Percentiles rank a stretch among this genome's conserved stretches.
These are phyloP conservation scores for Helotiales sp. DNA, from an alignment of 2,329 filamentous ascomycete species.

Conservation along the genomic window DNA sequence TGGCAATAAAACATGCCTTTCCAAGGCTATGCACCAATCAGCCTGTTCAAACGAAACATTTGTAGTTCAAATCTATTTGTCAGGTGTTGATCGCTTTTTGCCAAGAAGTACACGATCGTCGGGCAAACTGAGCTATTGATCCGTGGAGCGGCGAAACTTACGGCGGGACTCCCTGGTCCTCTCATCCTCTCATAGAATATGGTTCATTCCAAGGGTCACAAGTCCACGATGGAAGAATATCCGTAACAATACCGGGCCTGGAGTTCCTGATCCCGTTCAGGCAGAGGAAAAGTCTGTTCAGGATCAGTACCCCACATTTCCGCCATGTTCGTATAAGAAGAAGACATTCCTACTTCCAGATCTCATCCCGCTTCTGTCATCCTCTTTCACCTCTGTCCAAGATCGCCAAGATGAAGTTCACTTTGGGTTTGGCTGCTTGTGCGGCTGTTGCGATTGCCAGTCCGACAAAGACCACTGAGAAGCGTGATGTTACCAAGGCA, in stretches of 20 bases:
- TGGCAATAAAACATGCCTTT: constrained; percentile 9
- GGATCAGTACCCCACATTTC: background rate
- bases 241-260: constrained; percentile 23
- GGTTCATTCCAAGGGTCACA: constrained; percentile 21
- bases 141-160: constrained; percentile 13
- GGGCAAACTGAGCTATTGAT: constrained; percentile 9
- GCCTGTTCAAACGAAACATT: constrained; percentile 10
- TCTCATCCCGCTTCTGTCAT: constrained; percentile 11
- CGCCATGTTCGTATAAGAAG: constrained; percentile 18
- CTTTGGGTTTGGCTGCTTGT: constrained; percentile 24
- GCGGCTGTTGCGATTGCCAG: constrained; percentile 22
- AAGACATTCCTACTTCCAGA: constrained; percentile 5
- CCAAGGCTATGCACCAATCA: constrained; percentile 8
- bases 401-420: constrained; percentile 24
- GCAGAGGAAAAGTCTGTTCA: constrained; percentile 16
- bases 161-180: constrained; percentile 17
- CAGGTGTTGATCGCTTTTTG: constrained; percentile 13
- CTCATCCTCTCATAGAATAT: constrained; percentile 17
- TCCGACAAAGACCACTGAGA: constrained; percentile 22
- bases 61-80: constrained; percentile 6
- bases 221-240: constrained; percentile 17
- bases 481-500: constrained; percentile 11
- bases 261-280: constrained; percentile 25
- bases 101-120: constrained; percentile 10
- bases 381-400: constrained; percentile 8